A percentile compares a stretch with the other conserved stretches of the same genome.
phyloP scores from a whole-genome alignment of 1,139 yeast species.

The Tardiomyces depauwii region DNA sequence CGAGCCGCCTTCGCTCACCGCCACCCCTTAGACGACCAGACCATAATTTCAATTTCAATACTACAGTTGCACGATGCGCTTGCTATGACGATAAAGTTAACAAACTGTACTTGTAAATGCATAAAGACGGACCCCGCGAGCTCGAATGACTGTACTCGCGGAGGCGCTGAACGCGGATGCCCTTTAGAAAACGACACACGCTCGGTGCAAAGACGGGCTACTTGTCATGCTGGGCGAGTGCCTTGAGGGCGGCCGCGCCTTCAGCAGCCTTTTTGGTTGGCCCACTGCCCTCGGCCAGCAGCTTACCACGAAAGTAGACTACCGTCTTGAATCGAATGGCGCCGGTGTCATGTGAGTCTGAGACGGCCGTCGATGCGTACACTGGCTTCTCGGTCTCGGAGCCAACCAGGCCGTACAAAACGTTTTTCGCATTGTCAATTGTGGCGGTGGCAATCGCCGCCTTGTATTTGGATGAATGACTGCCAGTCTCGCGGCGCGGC shows the following conservation, averaged over 20 bases:
- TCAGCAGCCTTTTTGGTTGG: background rate
- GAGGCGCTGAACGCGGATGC: no score
- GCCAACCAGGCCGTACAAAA: background rate
- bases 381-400: background rate
- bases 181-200: no score
- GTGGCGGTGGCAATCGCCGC: background rate
- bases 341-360: background rate
- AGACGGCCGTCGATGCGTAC: background rate
- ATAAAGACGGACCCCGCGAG: no score
- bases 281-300: no score
- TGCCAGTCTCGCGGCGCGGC: constrained; percentile 26
- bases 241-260: background rate
- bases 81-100: background rate
- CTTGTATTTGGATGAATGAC: background rate
- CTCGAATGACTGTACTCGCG: no score
- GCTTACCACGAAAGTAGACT: no score
- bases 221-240: background rate
- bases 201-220: no score
- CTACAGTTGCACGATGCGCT: constrained; percentile 2
- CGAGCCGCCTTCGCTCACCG: constrained; percentile 8
- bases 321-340: background rate
- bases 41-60: no score
- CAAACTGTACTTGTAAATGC: background rate
- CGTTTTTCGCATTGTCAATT: background rate
- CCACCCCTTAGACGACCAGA: no score